Base-by-base conservation (phyloP, 306 rosid genomes). In the Vicia sativa region DNA sequence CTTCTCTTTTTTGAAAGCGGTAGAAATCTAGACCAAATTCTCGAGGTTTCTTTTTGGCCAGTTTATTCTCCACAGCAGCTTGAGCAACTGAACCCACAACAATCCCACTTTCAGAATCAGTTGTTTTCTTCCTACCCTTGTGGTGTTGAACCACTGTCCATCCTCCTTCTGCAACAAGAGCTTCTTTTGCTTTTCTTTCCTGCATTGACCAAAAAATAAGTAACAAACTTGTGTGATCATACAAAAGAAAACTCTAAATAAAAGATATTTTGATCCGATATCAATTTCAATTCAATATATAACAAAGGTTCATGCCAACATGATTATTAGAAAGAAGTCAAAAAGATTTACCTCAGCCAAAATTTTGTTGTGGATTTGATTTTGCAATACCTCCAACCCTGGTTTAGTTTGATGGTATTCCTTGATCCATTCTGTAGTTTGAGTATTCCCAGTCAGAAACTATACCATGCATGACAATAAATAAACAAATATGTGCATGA, bases 121-220 rank as follows among this genome's bases (percentile, higher is more conserved):
- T 86, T n/a, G 95, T 87, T 82, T 87, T 92, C 81, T 92, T 92
- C 82, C 97, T 82, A 69, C 97, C 97, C 68, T 84, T 92, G 45
- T 89, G 95, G 77, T 89, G 95, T 21, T 74, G 83, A 60, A 89
- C 95, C 56, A 92, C 91, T 0, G 96, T 87, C 96, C 96, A 92
- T 52, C 97, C 97, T 37, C 87, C 96, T 25, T 89, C 96, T 23
- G 89, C 90, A 44, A 79, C 86, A 60, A 10, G 85, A 45, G 84
- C 89, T 77, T 92, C 91, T 78, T 79, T 87, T 72, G 82, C 91
- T 76, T 79, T 81, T 66, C 64, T 84, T 78, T 87, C 91, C 97
- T 92, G 90, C 59, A 78, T 43, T 28, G 52, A 37, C 75, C 14
- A 63, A 14, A 70, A 18, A 67, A 79, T 41, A 18, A 68, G 7